Base-by-base conservation (phyloP, 257 asterid genomes). In the Rhazya stricta region DNA sequence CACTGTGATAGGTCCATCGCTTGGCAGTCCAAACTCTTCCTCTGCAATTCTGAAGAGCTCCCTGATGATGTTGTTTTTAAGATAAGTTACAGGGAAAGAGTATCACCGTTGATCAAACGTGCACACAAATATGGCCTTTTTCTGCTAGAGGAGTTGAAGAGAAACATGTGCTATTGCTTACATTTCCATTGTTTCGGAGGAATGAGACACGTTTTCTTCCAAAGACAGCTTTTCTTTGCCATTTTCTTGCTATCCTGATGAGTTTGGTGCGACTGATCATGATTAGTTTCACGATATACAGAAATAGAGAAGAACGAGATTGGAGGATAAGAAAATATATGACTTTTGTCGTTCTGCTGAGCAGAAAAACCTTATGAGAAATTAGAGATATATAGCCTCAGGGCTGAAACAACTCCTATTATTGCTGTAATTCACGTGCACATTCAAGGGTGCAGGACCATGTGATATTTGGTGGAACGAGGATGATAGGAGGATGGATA, bases 71-170 rank as follows among this genome's bases (percentile, higher is more conserved):
- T 1, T 53, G 0, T 76, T 71, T 78, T 73, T 72, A 15, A 86
- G 85, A 25, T 79, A 78, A 43, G 58, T 9, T 12, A 86, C 60
- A 0, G 84, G 88, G 67, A 84, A 53, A 0, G 80, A 67, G 43
- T 77, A 86, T 60, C 84, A 74, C 23, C 71, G 67, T 63, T 80
- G 43, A 65, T 86, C 86, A 29, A 25, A n/a, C 27, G 87, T 75
- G 53, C 81, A 83, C 21, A 83, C 72, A 2, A 74, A 86, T 79
- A 63, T 82, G 73, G n/a, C 90, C 90, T 68, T 81, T 86, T 25
- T 67, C 74, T 25, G 80, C 74, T 12, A 53, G 12, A 0, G 2
- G 15, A 19, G 62, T 1, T 19, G 48, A 36, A 34, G 27, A 16
- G 7, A 27, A 32, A 32, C 13, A 1, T 25, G 41, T 4, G 6